Evolutionary conservation across 176 grass and related monocot genomes (phyloP).

Genomic region (Pharus latifolius): DNA sequence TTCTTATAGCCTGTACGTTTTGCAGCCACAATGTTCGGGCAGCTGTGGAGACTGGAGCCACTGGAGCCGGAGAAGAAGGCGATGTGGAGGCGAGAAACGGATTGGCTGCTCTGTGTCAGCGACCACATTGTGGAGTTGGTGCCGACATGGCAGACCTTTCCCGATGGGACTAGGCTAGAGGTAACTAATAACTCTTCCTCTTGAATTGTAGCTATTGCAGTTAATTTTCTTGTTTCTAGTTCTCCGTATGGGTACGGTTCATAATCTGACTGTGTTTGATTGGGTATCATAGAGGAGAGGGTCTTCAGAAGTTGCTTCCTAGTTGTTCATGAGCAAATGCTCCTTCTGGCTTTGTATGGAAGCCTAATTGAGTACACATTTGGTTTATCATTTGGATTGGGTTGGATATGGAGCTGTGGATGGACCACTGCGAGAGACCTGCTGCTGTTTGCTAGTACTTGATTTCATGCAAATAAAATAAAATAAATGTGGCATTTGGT

Average conservation of each 20-base stretch:
- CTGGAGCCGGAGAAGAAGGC: constrained; percentile 78
- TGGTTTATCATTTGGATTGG: constrained; percentile 10
- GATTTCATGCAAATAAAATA: constrained; percentile 14
- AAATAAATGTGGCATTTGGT: neutral
- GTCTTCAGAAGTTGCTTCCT: too few relatives aligned
- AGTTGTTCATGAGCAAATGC: neutral
- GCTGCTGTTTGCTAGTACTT: constrained; percentile 5
- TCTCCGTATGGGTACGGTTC: too few relatives aligned
- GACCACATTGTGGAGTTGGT: constrained; percentile 86
- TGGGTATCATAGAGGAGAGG: too few relatives aligned
- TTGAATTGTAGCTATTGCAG: too few relatives aligned
- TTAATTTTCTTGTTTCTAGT: too few relatives aligned
- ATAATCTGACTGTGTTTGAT: too few relatives aligned
- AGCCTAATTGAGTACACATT: neutral
- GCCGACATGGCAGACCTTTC: constrained; percentile 87
- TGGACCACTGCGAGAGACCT: constrained; percentile 16
- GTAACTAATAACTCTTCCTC: constrained; percentile 26
- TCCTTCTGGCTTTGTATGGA: neutral
- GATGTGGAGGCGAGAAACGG: constrained; percentile 94
- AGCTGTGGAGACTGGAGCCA: constrained; percentile 90
- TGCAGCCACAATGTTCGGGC: constrained; percentile 85
- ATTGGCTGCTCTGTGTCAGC: constrained; percentile 89
- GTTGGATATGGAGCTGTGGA: neutral
- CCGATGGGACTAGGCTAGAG: constrained; percentile 79
- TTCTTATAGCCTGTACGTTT: neutral